Evolutionary conservation across 2,329 filamentous ascomycete species (phyloP).

Genomic region (Torrubiella hemipterigena): DNA sequence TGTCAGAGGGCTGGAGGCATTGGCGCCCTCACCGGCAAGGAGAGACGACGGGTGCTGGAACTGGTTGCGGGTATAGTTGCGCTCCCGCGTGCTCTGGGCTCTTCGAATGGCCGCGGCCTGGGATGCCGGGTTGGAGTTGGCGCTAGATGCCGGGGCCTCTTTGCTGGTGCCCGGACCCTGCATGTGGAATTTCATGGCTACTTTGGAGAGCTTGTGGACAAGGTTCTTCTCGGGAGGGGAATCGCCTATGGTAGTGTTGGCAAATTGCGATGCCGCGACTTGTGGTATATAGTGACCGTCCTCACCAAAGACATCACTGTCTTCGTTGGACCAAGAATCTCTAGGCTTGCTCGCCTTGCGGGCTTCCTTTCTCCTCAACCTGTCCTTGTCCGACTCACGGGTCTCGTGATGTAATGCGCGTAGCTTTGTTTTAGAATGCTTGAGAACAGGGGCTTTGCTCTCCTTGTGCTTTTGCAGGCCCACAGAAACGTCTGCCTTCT

Average conservation of each 20-base stretch:
- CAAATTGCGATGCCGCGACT: constrained; percentile 42
- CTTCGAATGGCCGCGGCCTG: constrained; percentile 23
- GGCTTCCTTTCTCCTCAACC: too few species aligned
- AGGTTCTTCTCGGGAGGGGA: constrained; percentile 21
- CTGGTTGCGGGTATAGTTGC: constrained; percentile 27
- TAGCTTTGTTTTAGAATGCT: too few species aligned
- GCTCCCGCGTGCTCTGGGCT: constrained; percentile 25
- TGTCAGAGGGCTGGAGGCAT: constrained; percentile 8
- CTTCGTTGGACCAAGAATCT: too few species aligned
- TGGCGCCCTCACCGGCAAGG: constrained; percentile 14
- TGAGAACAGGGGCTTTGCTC: too few species aligned
- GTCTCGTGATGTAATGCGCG: too few species aligned
- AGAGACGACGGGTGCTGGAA: constrained; percentile 27
- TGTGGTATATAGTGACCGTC: constrained; percentile 32
- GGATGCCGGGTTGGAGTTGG: constrained; percentile 17
- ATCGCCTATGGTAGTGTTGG: constrained; percentile 37
- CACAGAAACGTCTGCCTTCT: too few species aligned
- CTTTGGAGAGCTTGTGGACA: constrained; percentile 30
- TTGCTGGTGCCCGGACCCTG: constrained; percentile 15
- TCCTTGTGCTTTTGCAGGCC: too few species aligned
- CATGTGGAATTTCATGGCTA: constrained; percentile 27
- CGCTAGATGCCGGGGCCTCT: constrained; percentile 9
- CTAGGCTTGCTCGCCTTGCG: too few species aligned
- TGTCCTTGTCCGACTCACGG: too few species aligned
- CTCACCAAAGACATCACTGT: not conserved